A percentile compares a stretch with the other conserved stretches of the same genome.
Evolutionary conservation across 2,329 filamentous ascomycete species (phyloP).

Genomic region (Fusarium sp.): DNA sequence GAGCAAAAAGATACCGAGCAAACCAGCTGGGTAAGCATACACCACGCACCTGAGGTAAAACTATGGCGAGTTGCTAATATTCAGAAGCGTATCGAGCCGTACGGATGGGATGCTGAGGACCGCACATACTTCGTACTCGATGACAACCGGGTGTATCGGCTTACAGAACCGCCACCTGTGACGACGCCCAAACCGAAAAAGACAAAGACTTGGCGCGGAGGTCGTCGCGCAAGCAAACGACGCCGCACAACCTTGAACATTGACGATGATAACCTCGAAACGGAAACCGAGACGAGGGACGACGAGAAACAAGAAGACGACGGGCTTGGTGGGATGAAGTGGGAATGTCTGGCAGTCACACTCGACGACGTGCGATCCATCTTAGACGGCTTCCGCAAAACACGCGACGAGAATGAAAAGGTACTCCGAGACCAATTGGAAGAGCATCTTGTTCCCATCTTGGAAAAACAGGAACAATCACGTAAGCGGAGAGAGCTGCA

Average conservation of each 20-base stretch:
- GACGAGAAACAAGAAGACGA: constrained; percentile 59
- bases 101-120: constrained; percentile 90
- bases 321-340: constrained; percentile 79
- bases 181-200: constrained; percentile 77
- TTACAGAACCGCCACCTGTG: constrained; percentile 76
- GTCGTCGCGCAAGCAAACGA: constrained; percentile 76
- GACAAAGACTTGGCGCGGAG: constrained; percentile 60
- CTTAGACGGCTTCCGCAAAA: constrained; percentile 76
- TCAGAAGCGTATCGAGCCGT: constrained; percentile 76
- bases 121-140: constrained; percentile 91
- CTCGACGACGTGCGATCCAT: constrained; percentile 81
- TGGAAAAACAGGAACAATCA: constrained; percentile 81
- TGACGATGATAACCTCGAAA: constrained; percentile 47
- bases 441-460: constrained; percentile 82
- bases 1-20: constrained; percentile 86
- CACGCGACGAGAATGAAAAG: constrained; percentile 87
- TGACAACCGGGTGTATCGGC: constrained; percentile 91
- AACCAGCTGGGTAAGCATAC: constrained; percentile 78
- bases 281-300: constrained; percentile 50
- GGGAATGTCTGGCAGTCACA: constrained; percentile 91
- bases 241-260: constrained; percentile 63
- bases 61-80: constrained; percentile 24
- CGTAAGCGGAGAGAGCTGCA: constrained; percentile 76
- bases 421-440: constrained; percentile 76
- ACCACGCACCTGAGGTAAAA: constrained; percentile 44